phyloP scores from a whole-genome alignment of 257 asterid genomes.

The Capsicum baccatum region DNA sequence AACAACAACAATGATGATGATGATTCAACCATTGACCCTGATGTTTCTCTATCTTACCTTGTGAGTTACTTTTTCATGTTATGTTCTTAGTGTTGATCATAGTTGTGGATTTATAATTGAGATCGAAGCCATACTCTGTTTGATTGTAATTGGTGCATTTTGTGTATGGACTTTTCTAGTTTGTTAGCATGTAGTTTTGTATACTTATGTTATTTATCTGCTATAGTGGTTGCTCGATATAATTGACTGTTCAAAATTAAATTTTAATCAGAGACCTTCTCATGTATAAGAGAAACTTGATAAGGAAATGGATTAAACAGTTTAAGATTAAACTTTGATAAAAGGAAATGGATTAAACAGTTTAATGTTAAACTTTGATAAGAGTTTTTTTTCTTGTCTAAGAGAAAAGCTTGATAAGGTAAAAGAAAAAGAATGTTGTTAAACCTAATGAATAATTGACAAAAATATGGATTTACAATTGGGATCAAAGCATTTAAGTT shows the following conservation, averaged over 20 bases:
- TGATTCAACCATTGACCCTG: constrained; percentile 89
- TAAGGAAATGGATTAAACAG: too few relatives aligned
- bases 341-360: too few relatives aligned
- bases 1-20: constrained; percentile 36
- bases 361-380: too few relatives aligned
- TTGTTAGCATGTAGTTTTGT: background rate
- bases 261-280: background rate
- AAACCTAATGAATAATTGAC: background rate
- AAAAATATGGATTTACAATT: background rate
- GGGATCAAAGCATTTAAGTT: background rate
- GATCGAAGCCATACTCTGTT: background rate
- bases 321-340: too few relatives aligned
- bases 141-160: background rate
- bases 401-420: background rate
- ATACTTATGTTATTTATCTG: too few relatives aligned
- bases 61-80: constrained; percentile 49
- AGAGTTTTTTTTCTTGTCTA: too few relatives aligned
- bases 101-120: background rate
- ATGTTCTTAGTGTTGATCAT: background rate
- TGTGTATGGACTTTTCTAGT: too few relatives aligned
- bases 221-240: background rate
- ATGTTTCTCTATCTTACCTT: constrained; percentile 88
- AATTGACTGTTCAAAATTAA: background rate
- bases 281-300: too few relatives aligned
- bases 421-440: background rate